Evolutionary conservation across 2,329 filamentous ascomycete species (phyloP).

Genomic region (Exophiala bonariae): DNA sequence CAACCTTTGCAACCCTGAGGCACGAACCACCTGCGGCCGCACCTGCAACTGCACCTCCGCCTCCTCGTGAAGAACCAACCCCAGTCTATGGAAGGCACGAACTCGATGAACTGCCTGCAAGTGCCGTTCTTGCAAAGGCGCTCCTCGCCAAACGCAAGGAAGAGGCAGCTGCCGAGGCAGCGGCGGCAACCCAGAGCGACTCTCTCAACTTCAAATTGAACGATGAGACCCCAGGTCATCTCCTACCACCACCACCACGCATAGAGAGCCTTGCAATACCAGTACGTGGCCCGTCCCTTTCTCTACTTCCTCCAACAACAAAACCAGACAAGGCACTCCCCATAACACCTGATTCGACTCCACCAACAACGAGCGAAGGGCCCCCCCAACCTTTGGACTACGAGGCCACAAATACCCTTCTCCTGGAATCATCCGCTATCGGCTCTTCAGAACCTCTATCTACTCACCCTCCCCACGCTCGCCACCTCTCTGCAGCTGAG

Average conservation of each 20-base stretch:
- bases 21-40: slow-evolving; percentile 8
- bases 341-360: slow-evolving; percentile 18
- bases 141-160: slow-evolving; percentile 27
- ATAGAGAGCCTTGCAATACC: slow-evolving; percentile 11
- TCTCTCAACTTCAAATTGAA: neutral
- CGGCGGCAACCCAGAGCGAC: neutral
- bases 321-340: slow-evolving; percentile 19
- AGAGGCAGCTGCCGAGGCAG: slow-evolving; percentile 13
- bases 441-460: slow-evolving; percentile 9
- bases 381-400: slow-evolving; percentile 15
- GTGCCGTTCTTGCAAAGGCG: slow-evolving; percentile 28
- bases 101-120: slow-evolving; percentile 28
- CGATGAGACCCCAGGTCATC: neutral
- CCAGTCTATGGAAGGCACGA: slow-evolving; percentile 23
- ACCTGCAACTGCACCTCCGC: neutral
- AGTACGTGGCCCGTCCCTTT: slow-evolving; percentile 1
- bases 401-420: slow-evolving; percentile 18
- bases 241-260: slow-evolving; percentile 5
- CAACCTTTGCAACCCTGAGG: too few relatives aligned
- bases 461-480: slow-evolving; percentile 24
- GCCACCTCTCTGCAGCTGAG: slow-evolving; percentile 45
- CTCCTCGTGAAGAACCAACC: slow-evolving; percentile 7
- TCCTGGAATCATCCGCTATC: slow-evolving; percentile 13
- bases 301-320: slow-evolving; percentile 2
- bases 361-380: slow-evolving; percentile 20